Conservation (phyloP, 176 grass and related monocot species). For the Phoenix dactylifera region DNA sequence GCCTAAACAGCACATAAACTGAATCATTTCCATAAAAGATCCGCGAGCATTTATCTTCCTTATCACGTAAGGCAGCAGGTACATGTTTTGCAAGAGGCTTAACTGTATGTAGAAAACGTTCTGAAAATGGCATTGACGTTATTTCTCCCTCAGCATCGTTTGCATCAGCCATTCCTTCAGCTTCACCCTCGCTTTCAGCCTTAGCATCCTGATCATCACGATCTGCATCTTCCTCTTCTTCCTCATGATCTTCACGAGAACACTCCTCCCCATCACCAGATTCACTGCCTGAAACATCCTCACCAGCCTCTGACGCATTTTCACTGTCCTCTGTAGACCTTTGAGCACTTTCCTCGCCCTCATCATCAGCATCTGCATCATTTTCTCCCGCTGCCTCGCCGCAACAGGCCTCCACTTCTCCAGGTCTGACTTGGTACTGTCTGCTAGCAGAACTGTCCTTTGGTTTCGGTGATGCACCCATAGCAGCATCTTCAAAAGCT, state of each 20-base stretch:
- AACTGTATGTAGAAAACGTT: slow-evolving; percentile 18
- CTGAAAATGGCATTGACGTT: slow-evolving; percentile 29
- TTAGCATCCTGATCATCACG: slow-evolving; percentile 36
- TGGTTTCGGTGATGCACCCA: not conserved
- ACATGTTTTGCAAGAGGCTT: slow-evolving; percentile 50
- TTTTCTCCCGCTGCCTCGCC: slow-evolving; percentile 6
- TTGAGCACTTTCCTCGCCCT: slow-evolving; percentile 19
- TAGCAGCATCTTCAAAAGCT: slow-evolving; percentile 24
- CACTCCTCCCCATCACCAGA: slow-evolving; percentile 31
- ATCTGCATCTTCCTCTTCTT: slow-evolving; percentile 45
- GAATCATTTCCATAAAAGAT: slow-evolving; percentile 67
- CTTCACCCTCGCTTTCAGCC: slow-evolving; percentile 54
- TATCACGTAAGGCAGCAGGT: slow-evolving; percentile 23
- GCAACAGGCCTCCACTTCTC: slow-evolving; percentile 6
- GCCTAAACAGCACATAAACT: slow-evolving; percentile 59
- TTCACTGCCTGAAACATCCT: slow-evolving; percentile 22
- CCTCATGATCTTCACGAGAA: slow-evolving; percentile 44
- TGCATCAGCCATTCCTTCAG: slow-evolving; percentile 22
- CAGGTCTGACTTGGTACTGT: slow-evolving; percentile 1
- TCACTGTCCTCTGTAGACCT: slow-evolving; percentile 11
- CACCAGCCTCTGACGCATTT: slow-evolving; percentile 18
- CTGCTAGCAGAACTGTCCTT: slow-evolving; percentile 25
- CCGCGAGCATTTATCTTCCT: slow-evolving; percentile 18
- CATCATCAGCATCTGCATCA: slow-evolving; percentile 22
- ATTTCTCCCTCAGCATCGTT: slow-evolving; percentile 32